Evolutionary conservation across 2,329 filamentous ascomycete species (phyloP), one percentile per base, ranked within the genome.

Genomic region (Fonsecaea multimorphosa): DNA sequence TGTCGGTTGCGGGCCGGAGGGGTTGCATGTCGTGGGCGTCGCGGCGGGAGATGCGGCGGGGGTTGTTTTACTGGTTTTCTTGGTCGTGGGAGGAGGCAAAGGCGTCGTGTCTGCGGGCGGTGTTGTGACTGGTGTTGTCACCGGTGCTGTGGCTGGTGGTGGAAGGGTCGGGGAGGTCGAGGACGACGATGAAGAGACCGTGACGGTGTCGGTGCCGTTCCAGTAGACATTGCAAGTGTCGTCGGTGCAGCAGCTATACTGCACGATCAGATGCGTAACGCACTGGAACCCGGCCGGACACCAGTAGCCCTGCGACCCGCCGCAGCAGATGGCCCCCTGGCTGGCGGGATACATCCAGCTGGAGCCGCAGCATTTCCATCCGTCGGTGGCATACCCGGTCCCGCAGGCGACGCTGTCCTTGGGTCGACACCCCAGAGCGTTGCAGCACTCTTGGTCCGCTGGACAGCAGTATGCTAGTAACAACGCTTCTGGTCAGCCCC

Each of bases 181-280:
- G 19, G 44, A 3, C 44, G 44, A 11, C 19, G 44, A 11, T 19
- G 44, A 24, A n/a, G 40, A 44, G 6, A 44, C 40, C 12, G 40
- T 46, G 8, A 46, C 40, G 7, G 40, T 11, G 19, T 46, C 40
- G 19, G 40, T 46, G 8, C 40, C 40, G 19, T 46, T 46, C 40
- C 40, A 46, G 19, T 46, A 46, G 40, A 46, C 40, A 46, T 46
- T 46, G 19, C 40, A 46, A 7, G n/a, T 22, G 40, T 46, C 40
- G 19, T 46, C 40, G 19, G 40, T 22, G 19, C 40, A 46, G 40
- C 40, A 46, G 19, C 19, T 22, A 46, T 46, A 46, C 40, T 22
- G n/a, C 40, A 46, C 40, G 3, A 46, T 46, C 19, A 22, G n/a
- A 14, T 46, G 40, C 19, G 22, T 46, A 1, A 46, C 19, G 40